A percentile compares a stretch with the other conserved stretches of the same genome.
These are phyloP conservation scores for Penicillium sp. DNA, from an alignment of 2,329 filamentous ascomycete species.

Conservation along the genomic window DNA sequence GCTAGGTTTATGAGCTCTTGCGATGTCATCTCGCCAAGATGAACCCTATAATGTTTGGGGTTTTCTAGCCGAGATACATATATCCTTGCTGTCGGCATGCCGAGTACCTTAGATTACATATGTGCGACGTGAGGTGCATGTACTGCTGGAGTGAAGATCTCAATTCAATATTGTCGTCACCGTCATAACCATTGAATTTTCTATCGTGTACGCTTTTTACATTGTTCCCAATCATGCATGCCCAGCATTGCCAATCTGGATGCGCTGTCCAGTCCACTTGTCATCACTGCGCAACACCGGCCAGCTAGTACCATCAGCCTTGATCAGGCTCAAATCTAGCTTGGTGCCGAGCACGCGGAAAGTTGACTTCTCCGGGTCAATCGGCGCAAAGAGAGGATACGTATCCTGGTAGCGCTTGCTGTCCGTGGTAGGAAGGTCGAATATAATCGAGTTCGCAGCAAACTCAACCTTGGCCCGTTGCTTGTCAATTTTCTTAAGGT, in stretches of 20 bases:
- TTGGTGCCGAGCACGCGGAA: slow-evolving; percentile 87
- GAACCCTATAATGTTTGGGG: background rate
- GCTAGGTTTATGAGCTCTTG: background rate
- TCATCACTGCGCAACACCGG: slow-evolving; percentile 80
- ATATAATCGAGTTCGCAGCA: slow-evolving; percentile 57
- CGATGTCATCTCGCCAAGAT: background rate
- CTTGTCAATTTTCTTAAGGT: slow-evolving; percentile 96
- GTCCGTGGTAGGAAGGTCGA: slow-evolving; percentile 85
- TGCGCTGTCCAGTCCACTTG: slow-evolving; percentile 69
- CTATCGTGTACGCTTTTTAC: slow-evolving; percentile 7
- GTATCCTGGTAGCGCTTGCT: slow-evolving; percentile 74
- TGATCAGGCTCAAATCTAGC: slow-evolving; percentile 72
- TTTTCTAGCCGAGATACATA: background rate
- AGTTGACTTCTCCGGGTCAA: slow-evolving; percentile 70
- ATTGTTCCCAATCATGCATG: slow-evolving; percentile 41
- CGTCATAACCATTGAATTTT: slow-evolving; percentile 8
- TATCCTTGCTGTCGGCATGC: background rate
- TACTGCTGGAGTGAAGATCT: background rate
- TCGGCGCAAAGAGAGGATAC: slow-evolving; percentile 71
- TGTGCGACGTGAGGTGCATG: background rate
- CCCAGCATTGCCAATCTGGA: slow-evolving; percentile 82
- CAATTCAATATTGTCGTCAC: slow-evolving; percentile 4
- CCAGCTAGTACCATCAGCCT: slow-evolving; percentile 77
- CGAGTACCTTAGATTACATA: background rate
- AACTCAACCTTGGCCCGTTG: slow-evolving; percentile 71